Base-by-base conservation (phyloP, 2,329 filamentous ascomycete genomes). In the Fusarium subglutinans region DNA sequence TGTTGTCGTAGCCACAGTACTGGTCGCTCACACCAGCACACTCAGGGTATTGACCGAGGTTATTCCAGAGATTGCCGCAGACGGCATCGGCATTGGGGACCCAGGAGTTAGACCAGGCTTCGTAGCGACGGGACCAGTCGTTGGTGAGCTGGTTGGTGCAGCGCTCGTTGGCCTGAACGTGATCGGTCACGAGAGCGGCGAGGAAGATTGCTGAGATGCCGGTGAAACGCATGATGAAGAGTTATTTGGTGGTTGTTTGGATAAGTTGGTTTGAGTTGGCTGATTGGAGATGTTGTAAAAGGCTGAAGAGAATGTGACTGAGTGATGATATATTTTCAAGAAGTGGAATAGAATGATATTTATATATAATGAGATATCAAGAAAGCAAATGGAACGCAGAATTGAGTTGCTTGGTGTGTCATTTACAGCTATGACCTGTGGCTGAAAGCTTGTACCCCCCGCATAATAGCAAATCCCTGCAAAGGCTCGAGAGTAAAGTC, bases 311-410 rank as follows among this genome's bases (percentile, higher is more conserved):
- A 17, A 13, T 28, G 10, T 22, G 7, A 11, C 5, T 40, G 51
- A 54, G 51, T 28, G 35, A 28, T 28, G 24, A n/a, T 18, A 2
- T n/a, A 2, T 22, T 2, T 4, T 28, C 2, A 4, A 7, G 24
- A n/a, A 0, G 35, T 1, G 8, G 0, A n/a, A 10, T 14, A 18
- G 14, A 28, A 4, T 13, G 10, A 10, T 40, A 40, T 28, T 54
- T 54, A 41, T 54, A 40, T 9, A 11, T 3, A 5, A 28, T 17
- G 0, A 0, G 8, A 40, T 17, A 28, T 12, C 2, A 11, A 13
- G 24, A 8, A 4, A 26, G 3, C 2, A 13, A 13, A 40, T 2
- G 2, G 8, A 4, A 9, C 14, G 24, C 18, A 17, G 14, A n/a
- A 28, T 18, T 28, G 20, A 54, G 35, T 17, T 54, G 51, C 35